Conservation (phyloP, 768 basidiomycete genomes). For the Clathrus columnatus region DNA sequence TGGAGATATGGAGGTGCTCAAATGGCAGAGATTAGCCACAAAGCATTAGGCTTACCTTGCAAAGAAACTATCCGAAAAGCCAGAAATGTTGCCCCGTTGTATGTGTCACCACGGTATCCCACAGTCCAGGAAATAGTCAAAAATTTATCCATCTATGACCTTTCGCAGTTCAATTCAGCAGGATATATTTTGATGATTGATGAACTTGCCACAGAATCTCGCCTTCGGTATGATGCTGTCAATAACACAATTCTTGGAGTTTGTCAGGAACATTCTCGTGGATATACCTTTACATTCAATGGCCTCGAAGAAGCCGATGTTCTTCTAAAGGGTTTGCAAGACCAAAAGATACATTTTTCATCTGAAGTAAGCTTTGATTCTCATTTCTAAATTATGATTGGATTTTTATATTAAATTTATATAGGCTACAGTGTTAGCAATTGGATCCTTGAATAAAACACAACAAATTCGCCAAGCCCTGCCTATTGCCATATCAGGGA, state of each 20-base stretch:
- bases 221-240: slow-evolving; percentile 16
- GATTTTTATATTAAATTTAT: slow-evolving; percentile 8
- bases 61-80: no score
- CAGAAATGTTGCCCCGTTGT: no score
- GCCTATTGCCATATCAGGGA: no score
- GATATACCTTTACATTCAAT: slow-evolving; percentile 13
- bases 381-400: neutral
- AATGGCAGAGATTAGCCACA: neutral
- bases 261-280: slow-evolving; percentile 19
- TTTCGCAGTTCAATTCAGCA: no score
- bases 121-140: no score
- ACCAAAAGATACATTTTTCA: slow-evolving; percentile 9
- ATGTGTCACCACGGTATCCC: no score
- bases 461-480: no score
- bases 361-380: slow-evolving; percentile 6
- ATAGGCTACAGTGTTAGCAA: no score
- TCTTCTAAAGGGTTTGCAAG: slow-evolving; percentile 2
- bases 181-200: slow-evolving; percentile 18
- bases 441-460: no score
- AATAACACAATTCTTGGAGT: slow-evolving; percentile 18
- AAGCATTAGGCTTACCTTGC: no score
- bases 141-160: no score
- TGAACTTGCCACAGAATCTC: slow-evolving; percentile 16
- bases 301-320: slow-evolving; percentile 8
- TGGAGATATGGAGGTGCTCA: neutral